Evolutionary conservation across 1,284 basidiomycete species (phyloP).

Genomic region (Fomitopsis palustris): DNA sequence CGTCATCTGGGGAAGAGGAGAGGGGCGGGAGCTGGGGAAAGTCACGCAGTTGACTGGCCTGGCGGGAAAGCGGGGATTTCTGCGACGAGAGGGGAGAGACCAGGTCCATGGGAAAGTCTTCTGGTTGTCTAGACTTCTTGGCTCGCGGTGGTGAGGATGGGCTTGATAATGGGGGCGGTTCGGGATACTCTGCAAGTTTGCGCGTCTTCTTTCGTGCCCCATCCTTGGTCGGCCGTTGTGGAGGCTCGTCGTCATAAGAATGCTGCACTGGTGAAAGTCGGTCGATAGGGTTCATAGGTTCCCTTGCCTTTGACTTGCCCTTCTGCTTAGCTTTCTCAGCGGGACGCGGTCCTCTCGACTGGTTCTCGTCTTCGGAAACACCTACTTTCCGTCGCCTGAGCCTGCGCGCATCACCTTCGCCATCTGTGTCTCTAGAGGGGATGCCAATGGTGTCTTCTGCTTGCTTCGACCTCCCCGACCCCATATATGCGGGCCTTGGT

Average conservation of each 20-base stretch:
- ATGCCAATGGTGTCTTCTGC: not conserved
- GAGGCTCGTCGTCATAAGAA: not conserved
- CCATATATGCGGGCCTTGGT: constrained; percentile 15
- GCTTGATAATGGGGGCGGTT: not conserved
- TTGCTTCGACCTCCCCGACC: not conserved
- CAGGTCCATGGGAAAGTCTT: constrained; percentile 1
- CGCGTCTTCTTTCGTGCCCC: constrained; percentile 1
- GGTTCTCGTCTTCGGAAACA: not conserved
- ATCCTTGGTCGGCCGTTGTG: constrained; percentile 3
- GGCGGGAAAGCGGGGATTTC: not conserved
- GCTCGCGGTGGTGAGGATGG: not conserved
- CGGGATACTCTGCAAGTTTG: not conserved
- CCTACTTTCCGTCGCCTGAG: not conserved
- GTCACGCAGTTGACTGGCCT: not conserved
- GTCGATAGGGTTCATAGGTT: not conserved
- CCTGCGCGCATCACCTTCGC: not conserved
- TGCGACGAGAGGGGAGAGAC: constrained; percentile 12
- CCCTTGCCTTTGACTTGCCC: not conserved
- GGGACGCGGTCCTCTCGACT: not conserved
- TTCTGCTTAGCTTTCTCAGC: not conserved
- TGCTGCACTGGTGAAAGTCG: constrained; percentile 3
- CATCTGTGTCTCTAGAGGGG: not conserved
- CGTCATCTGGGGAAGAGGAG: constrained; percentile 11
- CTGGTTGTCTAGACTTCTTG: not conserved
- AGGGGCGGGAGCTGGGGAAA: constrained; percentile 5